Conservation (phyloP, 495 filamentous ascomycete genomes). For the Neurospora sp. region DNA sequence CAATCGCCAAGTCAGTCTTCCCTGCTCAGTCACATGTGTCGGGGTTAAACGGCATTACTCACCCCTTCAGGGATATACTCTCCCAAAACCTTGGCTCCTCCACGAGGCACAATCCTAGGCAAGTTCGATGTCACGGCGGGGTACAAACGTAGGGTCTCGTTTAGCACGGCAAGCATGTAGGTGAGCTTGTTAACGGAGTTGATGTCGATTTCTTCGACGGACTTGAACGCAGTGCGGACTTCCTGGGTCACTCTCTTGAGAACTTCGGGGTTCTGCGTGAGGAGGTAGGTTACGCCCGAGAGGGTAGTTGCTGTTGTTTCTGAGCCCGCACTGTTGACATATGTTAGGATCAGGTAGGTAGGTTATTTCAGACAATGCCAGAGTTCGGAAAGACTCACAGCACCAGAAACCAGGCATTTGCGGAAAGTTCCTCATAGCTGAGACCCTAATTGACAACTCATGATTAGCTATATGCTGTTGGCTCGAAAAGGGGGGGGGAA, state of each 20-base stretch:
- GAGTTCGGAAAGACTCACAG: not conserved
- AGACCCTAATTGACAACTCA: not conserved
- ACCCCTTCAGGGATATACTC: conserved; percentile 28
- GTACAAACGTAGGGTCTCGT: conserved; percentile 47
- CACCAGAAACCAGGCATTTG: conserved; percentile 6
- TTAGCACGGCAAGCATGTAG: conserved; percentile 45
- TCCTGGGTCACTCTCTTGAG: conserved; percentile 35
- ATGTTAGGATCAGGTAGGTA: not conserved
- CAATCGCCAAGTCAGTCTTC: conserved; percentile 14
- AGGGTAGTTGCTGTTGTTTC: conserved; percentile 49
- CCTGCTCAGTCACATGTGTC: not conserved
- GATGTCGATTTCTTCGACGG: conserved; percentile 38
- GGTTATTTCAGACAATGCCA: not conserved
- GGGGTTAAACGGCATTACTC: conserved; percentile 5
- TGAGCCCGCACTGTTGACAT: conserved; percentile 14
- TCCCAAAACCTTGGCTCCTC: conserved; percentile 36
- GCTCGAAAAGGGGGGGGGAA: not conserved
- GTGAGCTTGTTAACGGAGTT: conserved; percentile 28
- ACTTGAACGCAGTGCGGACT: conserved; percentile 36
- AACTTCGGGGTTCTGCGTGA: conserved; percentile 32
- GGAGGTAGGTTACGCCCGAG: conserved; percentile 36
- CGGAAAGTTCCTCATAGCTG: not conserved
- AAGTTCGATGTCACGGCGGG: conserved; percentile 37
- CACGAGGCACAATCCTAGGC: conserved; percentile 30
- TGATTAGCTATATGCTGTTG: not conserved